Percentiles rank a stretch among this genome's conserved stretches.
Conservation (phyloP, 108 stramenopile species). For the Pseudonitzschia pungens region DNA sequence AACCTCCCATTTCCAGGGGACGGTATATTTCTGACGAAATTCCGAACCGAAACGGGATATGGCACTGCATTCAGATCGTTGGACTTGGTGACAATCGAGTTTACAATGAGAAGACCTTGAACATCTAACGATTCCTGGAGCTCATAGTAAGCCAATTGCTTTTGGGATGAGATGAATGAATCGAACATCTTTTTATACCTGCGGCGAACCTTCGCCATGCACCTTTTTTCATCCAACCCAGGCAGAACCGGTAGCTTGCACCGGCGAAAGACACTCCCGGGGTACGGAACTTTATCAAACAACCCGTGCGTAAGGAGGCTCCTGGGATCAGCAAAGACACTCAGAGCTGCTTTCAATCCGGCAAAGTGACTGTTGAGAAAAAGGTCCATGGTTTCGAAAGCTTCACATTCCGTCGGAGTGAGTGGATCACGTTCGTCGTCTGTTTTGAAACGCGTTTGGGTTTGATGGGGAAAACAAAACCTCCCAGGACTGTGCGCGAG, state of each 20-base stretch:
- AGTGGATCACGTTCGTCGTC: slow-evolving; percentile 45
- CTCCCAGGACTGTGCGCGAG: slow-evolving; percentile 49
- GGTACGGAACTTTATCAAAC: slow-evolving; percentile 55
- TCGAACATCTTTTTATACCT: background rate
- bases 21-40: slow-evolving; percentile 52
- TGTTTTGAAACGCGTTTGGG: background rate
- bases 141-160: slow-evolving; percentile 30
- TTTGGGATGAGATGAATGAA: slow-evolving; percentile 19
- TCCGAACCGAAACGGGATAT: slow-evolving; percentile 32
- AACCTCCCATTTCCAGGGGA: slow-evolving; percentile 55
- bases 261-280: slow-evolving; percentile 53
- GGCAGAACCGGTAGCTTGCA: slow-evolving; percentile 26
- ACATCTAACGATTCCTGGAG: slow-evolving; percentile 38
- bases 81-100: background rate
- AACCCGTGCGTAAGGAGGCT: slow-evolving; percentile 55
- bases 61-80: background rate
- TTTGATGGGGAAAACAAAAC: slow-evolving; percentile 49
- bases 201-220: background rate
- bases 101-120: slow-evolving; percentile 35
- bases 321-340: slow-evolving; percentile 51
- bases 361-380: slow-evolving; percentile 49
- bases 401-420: slow-evolving; percentile 9
- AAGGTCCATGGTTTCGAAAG: slow-evolving; percentile 46
- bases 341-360: slow-evolving; percentile 46
- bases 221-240: background rate